Conservation (phyloP, 106 monocot genomes). For the Phalaenopsis equestris region DNA sequence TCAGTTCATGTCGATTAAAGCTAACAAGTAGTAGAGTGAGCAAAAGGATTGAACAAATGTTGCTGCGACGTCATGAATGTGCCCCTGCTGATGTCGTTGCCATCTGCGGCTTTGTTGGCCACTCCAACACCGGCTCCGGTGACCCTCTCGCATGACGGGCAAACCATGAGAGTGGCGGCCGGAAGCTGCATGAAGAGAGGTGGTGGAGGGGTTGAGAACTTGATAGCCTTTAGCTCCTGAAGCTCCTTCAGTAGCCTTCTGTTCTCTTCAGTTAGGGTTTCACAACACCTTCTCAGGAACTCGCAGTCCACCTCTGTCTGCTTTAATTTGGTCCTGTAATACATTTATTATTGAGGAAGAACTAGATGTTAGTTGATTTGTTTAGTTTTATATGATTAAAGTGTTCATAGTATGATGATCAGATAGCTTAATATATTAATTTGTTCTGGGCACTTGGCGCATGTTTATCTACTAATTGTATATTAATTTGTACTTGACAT, state of each 20-base stretch:
- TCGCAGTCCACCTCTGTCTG: slow-evolving; percentile 32
- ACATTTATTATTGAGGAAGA: background rate
- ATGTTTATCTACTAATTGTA: too few species aligned
- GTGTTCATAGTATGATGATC: background rate
- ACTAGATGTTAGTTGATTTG: background rate
- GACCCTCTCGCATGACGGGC: slow-evolving; percentile 24
- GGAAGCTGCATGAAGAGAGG: slow-evolving; percentile 23
- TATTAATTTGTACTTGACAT: too few species aligned
- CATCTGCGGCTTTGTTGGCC: background rate
- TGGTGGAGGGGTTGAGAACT: background rate
- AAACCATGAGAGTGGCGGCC: slow-evolving; percentile 19
- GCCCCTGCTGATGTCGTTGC: background rate
- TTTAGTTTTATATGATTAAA: background rate
- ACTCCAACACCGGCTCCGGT: background rate
- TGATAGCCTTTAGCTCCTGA: slow-evolving; percentile 22
- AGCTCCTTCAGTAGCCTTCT: slow-evolving; percentile 23
- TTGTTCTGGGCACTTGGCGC: too few species aligned
- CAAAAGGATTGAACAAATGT: slow-evolving; percentile 6
- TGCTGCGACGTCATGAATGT: background rate
- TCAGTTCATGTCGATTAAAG: background rate
- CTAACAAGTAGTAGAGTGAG: slow-evolving; percentile 7
- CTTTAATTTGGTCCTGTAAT: slow-evolving; percentile 20
- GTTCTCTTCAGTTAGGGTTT: slow-evolving; percentile 32
- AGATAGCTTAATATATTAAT: background rate
- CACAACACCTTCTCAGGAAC: slow-evolving; percentile 34